Conservation (phyloP, 371 early-diverging fungal species). For the Zopfochytrium polystomum region DNA sequence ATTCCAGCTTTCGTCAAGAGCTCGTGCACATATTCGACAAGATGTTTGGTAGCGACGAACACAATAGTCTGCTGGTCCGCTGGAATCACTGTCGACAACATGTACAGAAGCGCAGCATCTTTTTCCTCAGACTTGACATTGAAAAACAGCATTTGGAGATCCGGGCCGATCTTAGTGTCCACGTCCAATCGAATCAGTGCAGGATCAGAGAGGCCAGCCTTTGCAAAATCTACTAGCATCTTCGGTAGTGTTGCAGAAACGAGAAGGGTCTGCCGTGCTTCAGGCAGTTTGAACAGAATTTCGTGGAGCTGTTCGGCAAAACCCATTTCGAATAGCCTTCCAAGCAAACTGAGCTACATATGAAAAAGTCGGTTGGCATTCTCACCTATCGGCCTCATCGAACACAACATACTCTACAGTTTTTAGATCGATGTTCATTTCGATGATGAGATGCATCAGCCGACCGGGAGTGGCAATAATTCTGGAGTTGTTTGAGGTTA, state of each 20-base stretch:
- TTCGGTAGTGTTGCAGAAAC: conserved; percentile 95
- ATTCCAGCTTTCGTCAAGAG: conserved; percentile 71
- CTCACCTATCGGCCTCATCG: conserved; percentile 96
- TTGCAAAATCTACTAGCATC: conserved; percentile 89
- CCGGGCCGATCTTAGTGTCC: conserved; percentile 87
- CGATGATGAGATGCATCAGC: conserved; percentile 90
- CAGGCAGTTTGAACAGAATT: conserved; percentile 79
- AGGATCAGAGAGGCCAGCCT: conserved; percentile 87
- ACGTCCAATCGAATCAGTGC: conserved; percentile 88
- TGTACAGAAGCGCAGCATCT: conserved; percentile 83
- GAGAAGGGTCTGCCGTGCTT: conserved; percentile 78
- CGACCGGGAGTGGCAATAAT: conserved; percentile 98
- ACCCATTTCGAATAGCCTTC: conserved; percentile 91
- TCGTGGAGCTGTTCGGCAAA: conserved; percentile 94
- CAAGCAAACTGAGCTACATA: background rate
- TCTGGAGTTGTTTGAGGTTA: conserved; percentile 80
- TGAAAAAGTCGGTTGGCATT: background rate
- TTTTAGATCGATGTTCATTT: conserved; percentile 84
- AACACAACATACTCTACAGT: conserved; percentile 94
- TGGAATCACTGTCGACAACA: conserved; percentile 74
- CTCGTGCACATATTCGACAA: conserved; percentile 87
- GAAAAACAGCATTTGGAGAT: conserved; percentile 83
- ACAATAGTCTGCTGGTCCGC: conserved; percentile 79
- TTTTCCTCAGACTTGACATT: conserved; percentile 76
- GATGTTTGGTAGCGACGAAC: conserved; percentile 94